Evolutionary conservation across 371 early-diverging fungal species (phyloP), one percentile per base, ranked within the genome.

Genomic region (Parasitella parasitica): DNA sequence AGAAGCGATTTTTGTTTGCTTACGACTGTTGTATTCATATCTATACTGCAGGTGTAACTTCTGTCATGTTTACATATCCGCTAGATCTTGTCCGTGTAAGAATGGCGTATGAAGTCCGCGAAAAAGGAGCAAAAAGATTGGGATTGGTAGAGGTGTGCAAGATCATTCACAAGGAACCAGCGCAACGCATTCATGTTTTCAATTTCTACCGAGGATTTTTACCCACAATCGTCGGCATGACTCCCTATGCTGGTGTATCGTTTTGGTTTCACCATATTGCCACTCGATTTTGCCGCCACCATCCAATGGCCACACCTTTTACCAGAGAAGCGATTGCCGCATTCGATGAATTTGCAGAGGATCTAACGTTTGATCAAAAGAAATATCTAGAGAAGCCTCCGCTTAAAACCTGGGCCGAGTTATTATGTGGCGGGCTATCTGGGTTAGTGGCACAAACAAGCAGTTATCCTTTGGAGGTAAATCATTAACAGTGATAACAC

Each of bases 171-270:
- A 67, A 66, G n/a, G 84, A 86, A 55, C 57, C 69, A 3, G 69
- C 71, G 20, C 28, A 43, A 16, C 34, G 32, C 2, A 49, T 74
- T 57, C 76, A 43, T 46, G 0, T 89, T 1, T 50, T 76, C 49
- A 94, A 94, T 70, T 95, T 96, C 71, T 97, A 95, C 75, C 80
- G 94, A 16, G 97, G 97, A 24, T 94, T 94, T 69, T 57, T 87
- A 24, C 87, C 94, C 9, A 86, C 96, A 6, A 70, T 96, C 18
- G 77, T 78, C 57, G 97, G 96, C 7, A 95, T 96, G 82, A 80
- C 96, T 16, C 97, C 97, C 4, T 97, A 97, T 67, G 96, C 94
- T 13, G 97, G 97, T 32, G 91, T 90, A 4, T 88, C 93, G 6
- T 92, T 94, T 69, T 86, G 84, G 59, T 82, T 82, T 6, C 88